phyloP scores from a whole-genome alignment of 106 monocot species.

The Hemerocallis citrina region DNA sequence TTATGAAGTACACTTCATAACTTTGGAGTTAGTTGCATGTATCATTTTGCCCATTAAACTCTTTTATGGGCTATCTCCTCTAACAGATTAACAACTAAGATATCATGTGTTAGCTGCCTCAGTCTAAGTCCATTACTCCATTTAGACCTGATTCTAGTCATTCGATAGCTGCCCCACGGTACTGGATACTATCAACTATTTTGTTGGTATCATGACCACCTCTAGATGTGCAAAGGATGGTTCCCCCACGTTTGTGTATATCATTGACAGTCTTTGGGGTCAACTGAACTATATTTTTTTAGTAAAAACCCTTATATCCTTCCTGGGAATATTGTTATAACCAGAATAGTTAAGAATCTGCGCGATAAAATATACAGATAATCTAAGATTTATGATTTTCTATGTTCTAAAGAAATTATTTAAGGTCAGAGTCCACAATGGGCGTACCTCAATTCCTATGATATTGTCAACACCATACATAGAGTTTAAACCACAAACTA shows the following conservation, averaged over 20 bases:
- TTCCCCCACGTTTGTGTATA: constrained; percentile 32
- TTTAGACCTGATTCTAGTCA: too few relatives aligned
- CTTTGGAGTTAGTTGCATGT: too few relatives aligned
- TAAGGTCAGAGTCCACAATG: neutral
- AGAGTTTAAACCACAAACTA: constrained; percentile 38
- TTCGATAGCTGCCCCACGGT: too few relatives aligned
- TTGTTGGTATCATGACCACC: constrained; percentile 34
- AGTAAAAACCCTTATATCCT: constrained; percentile 32
- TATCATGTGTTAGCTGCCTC: too few relatives aligned
- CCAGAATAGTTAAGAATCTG: neutral
- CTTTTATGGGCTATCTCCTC: too few relatives aligned
- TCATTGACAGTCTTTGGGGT: constrained; percentile 30
- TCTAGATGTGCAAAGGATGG: constrained; percentile 28
- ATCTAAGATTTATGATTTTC: neutral
- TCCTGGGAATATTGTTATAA: constrained; percentile 9
- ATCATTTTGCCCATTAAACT: too few relatives aligned
- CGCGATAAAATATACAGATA: neutral
- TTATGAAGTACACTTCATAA: too few relatives aligned
- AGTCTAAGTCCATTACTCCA: too few relatives aligned
- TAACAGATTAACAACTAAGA: too few relatives aligned
- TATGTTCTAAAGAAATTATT: neutral
- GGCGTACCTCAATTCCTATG: constrained; percentile 41
- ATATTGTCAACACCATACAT: constrained; percentile 53
- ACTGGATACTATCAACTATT: constrained; percentile 33
- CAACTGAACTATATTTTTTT: constrained; percentile 21